A percentile compares a stretch with the other conserved stretches of the same genome.
Conservation (phyloP, 2,329 filamentous ascomycete genomes). For the Alternaria gansuensis region DNA sequence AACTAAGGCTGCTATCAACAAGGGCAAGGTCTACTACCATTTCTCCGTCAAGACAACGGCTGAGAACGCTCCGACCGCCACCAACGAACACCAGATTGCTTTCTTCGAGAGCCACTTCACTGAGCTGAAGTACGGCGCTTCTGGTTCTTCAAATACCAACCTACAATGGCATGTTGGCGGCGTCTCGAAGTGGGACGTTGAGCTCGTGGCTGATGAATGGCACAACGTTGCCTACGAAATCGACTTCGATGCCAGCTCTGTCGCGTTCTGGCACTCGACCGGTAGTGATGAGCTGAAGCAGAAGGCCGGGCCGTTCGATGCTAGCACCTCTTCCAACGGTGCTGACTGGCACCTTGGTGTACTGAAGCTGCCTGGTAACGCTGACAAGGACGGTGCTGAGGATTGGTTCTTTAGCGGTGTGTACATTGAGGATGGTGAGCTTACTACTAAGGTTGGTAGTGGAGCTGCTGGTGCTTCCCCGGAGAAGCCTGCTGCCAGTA, state of each 20-base stretch:
- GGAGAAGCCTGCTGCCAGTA: constrained; percentile 4
- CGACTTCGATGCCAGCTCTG: constrained; percentile 68
- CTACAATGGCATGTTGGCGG: constrained; percentile 72
- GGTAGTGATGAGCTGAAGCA: constrained; percentile 66
- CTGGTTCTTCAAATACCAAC: constrained; percentile 60
- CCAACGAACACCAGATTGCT: constrained; percentile 72
- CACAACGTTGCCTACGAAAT: constrained; percentile 81
- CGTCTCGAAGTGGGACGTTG: constrained; percentile 68
- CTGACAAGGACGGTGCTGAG: constrained; percentile 62
- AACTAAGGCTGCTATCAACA: constrained; percentile 70
- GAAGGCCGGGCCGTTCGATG: constrained; percentile 68
- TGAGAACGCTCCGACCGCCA: constrained; percentile 67
- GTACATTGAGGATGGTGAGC: constrained; percentile 69
- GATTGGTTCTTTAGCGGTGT: constrained; percentile 78
- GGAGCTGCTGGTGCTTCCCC: constrained; percentile 27
- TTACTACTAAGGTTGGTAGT: constrained; percentile 42
- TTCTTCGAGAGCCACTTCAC: constrained; percentile 77
- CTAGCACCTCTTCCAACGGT: constrained; percentile 70
- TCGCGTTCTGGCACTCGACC: constrained; percentile 75
- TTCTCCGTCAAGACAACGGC: constrained; percentile 70
- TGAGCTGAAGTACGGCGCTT: constrained; percentile 71
- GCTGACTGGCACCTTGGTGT: constrained; percentile 77
- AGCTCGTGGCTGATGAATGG: constrained; percentile 71
- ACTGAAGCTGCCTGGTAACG: constrained; percentile 69
- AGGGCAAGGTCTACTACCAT: constrained; percentile 74